Evolutionary conservation across 2,329 filamentous ascomycete genomes (phyloP), one percentile per base, ranked within the genome.

Genomic region (Triangularia setosa): DNA sequence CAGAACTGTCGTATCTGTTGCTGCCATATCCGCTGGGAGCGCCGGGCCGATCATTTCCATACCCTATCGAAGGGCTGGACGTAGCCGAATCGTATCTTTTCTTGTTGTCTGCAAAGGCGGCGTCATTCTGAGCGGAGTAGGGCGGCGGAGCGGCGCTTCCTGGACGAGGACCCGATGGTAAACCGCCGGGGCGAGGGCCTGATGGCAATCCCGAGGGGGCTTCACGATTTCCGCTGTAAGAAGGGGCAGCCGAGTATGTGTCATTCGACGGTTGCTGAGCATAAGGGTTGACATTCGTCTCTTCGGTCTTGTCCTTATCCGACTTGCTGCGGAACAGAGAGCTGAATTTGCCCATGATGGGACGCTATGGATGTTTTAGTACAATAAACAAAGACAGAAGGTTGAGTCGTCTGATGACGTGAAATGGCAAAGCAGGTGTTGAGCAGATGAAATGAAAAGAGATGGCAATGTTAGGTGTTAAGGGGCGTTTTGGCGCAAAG

Each of bases 261-360:
- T 87, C 85, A 68, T 75, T 76, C 62, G 73, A 73, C 5, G 75
- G 75, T 61, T 81, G 78, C 73, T 85, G 80, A 60, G 85, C 84
- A 70, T 89, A 88, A 5, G 86, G 86, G 70, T 88, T 87, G 35
- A 81, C 80, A 58, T 71, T 64, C 35, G 67, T 18, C 72, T 83
- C 85, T 63, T 82, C 80, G 54, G 84, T 79, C 64, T 83, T 83
- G 28, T 73, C 75, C 60, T 83, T 83, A 63, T 81, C 79, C 58
- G 74, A 75, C 72, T 85, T 87, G 40, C 40, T 48, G 76, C 83
- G 86, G 68, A 84, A 79, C 68, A 87, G 82, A 21, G 48, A 27
- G 21, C 62, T 28, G 58, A 88, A 86, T 70, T 84, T 86, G 78
- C 82, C 84, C 86, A 88, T 88, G 67, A 66, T 75, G 72, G 57